Conservation (phyloP, 331 rosid genomes). For the Rhamnella rubrinervis region DNA sequence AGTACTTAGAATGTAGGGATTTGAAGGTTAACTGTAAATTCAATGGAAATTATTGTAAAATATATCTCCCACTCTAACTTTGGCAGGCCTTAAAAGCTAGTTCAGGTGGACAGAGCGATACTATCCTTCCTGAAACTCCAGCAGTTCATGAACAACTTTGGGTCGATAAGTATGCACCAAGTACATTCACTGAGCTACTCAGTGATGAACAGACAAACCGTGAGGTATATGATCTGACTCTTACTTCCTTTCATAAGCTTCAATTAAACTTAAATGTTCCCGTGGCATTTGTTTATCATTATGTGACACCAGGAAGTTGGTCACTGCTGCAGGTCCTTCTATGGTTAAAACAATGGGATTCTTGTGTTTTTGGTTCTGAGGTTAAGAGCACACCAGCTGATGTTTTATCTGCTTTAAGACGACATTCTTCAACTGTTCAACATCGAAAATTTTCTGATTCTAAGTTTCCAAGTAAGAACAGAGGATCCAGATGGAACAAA, state of each 20-base stretch:
- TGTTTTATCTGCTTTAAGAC: conserved; percentile 78
- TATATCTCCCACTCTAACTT: conserved; percentile 18
- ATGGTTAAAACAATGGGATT: conserved; percentile 96
- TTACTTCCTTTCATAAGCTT: conserved; percentile 7
- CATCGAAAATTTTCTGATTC: conserved; percentile 51
- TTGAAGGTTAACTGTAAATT: not conserved
- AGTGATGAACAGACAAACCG: conserved; percentile 98
- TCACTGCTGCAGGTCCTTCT: conserved; percentile 64
- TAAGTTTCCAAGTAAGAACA: conserved; percentile 46
- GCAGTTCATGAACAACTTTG: conserved; percentile 65
- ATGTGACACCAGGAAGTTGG: conserved; percentile 16
- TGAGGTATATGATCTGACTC: conserved; percentile 52
- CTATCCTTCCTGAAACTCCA: conserved; percentile 49
- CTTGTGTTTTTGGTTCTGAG: conserved; percentile 83
- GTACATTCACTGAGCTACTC: conserved; percentile 87
- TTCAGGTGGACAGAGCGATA: conserved; percentile 48
- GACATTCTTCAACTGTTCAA: conserved; percentile 74
- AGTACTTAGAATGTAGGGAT: not conserved
- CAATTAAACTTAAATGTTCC: conserved; percentile 9
- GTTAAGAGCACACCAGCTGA: conserved; percentile 82
- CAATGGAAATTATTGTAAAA: not conserved
- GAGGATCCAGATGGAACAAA: conserved; percentile 50
- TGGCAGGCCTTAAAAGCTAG: conserved; percentile 70
- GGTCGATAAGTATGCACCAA: conserved; percentile 94
- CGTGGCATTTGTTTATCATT: not conserved